Percentiles rank a stretch among this genome's conserved stretches.
These are phyloP conservation scores for Fusarium siculi DNA, from an alignment of 2,329 filamentous ascomycete species.

Conservation along the genomic window DNA sequence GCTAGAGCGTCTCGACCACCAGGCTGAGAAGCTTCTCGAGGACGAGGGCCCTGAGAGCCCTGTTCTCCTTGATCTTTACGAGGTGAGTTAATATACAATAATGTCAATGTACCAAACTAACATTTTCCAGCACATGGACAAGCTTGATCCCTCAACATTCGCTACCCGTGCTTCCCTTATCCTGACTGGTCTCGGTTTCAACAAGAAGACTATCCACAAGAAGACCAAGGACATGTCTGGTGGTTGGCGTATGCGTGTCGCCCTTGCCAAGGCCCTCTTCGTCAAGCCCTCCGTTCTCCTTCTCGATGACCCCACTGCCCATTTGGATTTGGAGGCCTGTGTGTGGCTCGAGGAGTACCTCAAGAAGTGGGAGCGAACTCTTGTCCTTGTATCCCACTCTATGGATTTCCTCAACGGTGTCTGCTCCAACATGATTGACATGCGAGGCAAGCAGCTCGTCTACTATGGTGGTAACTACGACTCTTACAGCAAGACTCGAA, in stretches of 20 bases:
- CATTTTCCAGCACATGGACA: constrained; percentile 84
- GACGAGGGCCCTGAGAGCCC: constrained; percentile 91
- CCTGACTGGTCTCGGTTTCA: constrained; percentile 98
- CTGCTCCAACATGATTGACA: constrained; percentile 98
- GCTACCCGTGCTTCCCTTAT: constrained; percentile 95
- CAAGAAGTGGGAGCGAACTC: constrained; percentile 99
- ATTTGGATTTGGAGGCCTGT: constrained; percentile 98
- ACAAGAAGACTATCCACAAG: constrained; percentile 97
- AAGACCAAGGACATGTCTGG: constrained; percentile 99
- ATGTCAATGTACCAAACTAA: constrained; percentile 26
- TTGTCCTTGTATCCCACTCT: constrained; percentile 96
- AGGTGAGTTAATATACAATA: constrained; percentile 68
- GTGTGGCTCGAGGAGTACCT: constrained; percentile 99
- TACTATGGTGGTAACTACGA: constrained; percentile 99
- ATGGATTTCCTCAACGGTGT: constrained; percentile 99
- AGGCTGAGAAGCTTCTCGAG: constrained; percentile 91
- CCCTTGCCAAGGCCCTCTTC: constrained; percentile 96
- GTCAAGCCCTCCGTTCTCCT: constrained; percentile 96
- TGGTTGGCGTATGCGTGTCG: constrained; percentile 99
- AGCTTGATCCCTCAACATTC: constrained; percentile 98
- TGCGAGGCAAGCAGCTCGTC: constrained; percentile 86
- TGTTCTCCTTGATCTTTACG: constrained; percentile 92
- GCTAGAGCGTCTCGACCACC: constrained; percentile 86
- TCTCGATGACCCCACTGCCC: constrained; percentile 97
- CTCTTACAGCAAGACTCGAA: constrained; percentile 92